Evolutionary conservation across 768 basidiomycete species (phyloP).

Genomic region (Rhodotorula diobovata): DNA sequence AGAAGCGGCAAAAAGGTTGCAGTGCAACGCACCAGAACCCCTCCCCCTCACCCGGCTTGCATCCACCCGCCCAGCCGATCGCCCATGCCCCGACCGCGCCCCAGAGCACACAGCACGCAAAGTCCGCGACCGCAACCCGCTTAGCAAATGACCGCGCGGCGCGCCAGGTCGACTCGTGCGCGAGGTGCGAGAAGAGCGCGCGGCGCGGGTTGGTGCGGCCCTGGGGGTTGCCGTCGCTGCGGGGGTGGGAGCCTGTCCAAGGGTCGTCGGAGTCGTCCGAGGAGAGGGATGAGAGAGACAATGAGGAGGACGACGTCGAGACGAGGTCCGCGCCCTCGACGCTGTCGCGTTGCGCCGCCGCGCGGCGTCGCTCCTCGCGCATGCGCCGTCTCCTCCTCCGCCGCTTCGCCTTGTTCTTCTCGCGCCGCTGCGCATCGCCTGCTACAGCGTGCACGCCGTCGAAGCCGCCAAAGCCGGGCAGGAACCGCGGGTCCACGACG

Average conservation of each 20-base stretch:
- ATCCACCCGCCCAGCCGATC: constrained; percentile 3
- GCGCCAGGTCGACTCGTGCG: background rate
- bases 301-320: background rate
- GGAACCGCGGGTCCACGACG: constrained; percentile 13
- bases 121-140: background rate
- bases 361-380: background rate
- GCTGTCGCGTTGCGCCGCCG: too few relatives aligned
- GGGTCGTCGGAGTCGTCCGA: background rate
- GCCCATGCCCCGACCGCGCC: background rate
- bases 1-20: too few relatives aligned
- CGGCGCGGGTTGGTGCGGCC: background rate
- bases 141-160: background rate
- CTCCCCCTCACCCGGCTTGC: background rate
- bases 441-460: background rate
- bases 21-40: constrained; percentile 18
- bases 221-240: too few relatives aligned
- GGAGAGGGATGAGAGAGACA: background rate
- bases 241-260: background rate
- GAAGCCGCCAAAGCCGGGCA: background rate
- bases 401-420: background rate
- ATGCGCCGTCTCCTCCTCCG: background rate
- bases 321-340: background rate
- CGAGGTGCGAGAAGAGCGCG: constrained; percentile 2
- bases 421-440: background rate
- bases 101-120: background rate